Evolutionary conservation across 768 basidiomycete genomes (phyloP), one percentile per base, ranked within the genome.

Genomic region (Mycena sanguinolenta): DNA sequence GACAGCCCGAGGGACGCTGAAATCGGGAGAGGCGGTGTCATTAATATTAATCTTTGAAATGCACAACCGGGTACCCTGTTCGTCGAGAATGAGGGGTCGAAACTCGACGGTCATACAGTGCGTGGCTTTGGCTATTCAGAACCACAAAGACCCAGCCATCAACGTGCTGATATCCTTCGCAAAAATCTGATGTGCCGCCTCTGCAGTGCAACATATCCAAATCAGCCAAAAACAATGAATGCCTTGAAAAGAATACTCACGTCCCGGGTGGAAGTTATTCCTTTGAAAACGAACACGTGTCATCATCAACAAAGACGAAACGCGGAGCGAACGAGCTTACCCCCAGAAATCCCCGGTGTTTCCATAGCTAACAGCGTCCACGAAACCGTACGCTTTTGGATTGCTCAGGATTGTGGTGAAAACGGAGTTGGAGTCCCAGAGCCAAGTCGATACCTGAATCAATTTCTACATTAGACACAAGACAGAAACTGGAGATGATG

Each of bases 381-480:
- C 79, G 76, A 90, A 89, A 0, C 89, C 89, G 64, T 85, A 90
- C 23, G 81, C 74, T 3, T 79, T 82, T 4, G 89, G 87, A 34
- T 78, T 64, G 77, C 87, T 80, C 14, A 90, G 77, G 23, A 90
- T 85, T 4, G 79, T 82, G n/a, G 81, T 84, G 79, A 90, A 89
- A 30, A 80, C 81, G 0, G 87, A 64, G 73, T 85, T 81, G 1
- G 88, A 81, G 70, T 91, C 89, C 82, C 83, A 91, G 23, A 84
- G 38, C 77, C 81, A 88, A 0, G 85, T 86, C 27, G 75, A 76
- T 23, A 87, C 83, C 87, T 89, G 49, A 23, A 49, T 44, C 42
- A 8, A 10, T 19, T 17, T 4, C 8, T 6, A 42, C 21, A 27
- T 55, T 46, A 25, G 14, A 2, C 17, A 0, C 4, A 79, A n/a